Evolutionary conservation across 352 stramenopile species (phyloP).

Genomic region (Phytophthora litchii): DNA sequence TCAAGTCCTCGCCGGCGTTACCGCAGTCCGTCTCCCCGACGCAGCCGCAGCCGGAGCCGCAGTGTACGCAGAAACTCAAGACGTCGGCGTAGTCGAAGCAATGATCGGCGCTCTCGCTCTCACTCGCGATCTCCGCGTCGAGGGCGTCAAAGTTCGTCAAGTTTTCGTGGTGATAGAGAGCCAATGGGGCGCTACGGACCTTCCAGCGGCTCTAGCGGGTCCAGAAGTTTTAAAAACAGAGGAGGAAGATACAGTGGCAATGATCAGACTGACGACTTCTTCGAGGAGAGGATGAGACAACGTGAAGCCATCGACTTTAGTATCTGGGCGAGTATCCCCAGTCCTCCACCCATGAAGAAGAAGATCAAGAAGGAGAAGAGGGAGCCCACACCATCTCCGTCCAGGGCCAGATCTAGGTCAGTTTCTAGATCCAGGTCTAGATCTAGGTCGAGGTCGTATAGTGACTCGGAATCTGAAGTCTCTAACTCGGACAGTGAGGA

Average conservation of each 20-base stretch:
- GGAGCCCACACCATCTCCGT: conserved; percentile 12
- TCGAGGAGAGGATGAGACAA: conserved; percentile 72
- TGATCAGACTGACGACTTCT: conserved; percentile 68
- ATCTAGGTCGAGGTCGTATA: conserved; percentile 28
- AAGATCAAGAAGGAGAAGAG: conserved; percentile 53
- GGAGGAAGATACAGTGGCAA: conserved; percentile 24
- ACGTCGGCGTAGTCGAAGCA: conserved; percentile 29
- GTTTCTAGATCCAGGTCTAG: conserved; percentile 17
- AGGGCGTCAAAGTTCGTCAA: conserved; percentile 30
- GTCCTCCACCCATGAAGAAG: conserved; percentile 58
- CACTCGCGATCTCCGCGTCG: conserved; percentile 34
- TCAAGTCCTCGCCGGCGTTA: conserved; percentile 35
- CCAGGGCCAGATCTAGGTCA: conserved; percentile 23
- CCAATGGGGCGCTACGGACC: conserved; percentile 40
- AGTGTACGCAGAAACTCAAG: conserved; percentile 28
- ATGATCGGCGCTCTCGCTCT: conserved; percentile 16
- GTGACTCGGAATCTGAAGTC: conserved; percentile 34
- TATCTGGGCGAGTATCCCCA: conserved; percentile 80
- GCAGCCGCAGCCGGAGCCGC: conserved; percentile 39
- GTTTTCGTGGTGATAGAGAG: conserved; percentile 18
- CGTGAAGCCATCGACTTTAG: conserved; percentile 66
- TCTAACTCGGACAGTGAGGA: conserved; percentile 40
- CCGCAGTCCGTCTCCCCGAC: conserved; percentile 27
- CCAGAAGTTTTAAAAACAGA: conserved; percentile 18
- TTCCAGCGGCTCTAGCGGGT: conserved; percentile 20